Evolutionary conservation across 2,329 filamentous ascomycete species (phyloP).

Genomic region (Penicillium glabrum): DNA sequence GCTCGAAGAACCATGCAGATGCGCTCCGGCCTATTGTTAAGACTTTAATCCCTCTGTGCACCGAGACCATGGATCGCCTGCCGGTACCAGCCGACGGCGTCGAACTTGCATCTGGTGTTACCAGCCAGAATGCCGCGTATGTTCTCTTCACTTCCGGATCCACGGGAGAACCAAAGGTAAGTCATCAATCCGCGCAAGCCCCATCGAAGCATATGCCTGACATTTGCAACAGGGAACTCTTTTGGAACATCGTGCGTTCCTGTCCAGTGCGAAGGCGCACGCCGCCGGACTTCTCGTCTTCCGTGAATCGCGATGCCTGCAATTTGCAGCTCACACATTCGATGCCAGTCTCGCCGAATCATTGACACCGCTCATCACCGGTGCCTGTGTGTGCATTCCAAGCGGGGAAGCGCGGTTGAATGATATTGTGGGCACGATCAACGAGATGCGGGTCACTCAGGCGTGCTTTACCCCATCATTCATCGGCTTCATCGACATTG

Average conservation of each 20-base stretch:
- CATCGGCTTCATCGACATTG: constrained; percentile 48
- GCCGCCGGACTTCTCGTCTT: constrained; percentile 51
- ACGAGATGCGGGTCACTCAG: constrained; percentile 54
- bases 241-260: constrained; percentile 61
- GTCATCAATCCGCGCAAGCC: background rate
- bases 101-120: constrained; percentile 25
- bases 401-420: constrained; percentile 50
- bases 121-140: constrained; percentile 46
- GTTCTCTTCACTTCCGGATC: constrained; percentile 62
- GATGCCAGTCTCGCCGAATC: constrained; percentile 57
- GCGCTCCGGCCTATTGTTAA: constrained; percentile 23
- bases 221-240: constrained; percentile 53
- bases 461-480: constrained; percentile 62
- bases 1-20: constrained; percentile 28
- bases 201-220: constrained; percentile 3
- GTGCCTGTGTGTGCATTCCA: constrained; percentile 61
- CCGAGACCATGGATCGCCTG: constrained; percentile 24
- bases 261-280: constrained; percentile 56
- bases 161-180: constrained; percentile 54
- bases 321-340: constrained; percentile 57
- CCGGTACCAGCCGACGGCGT: constrained; percentile 12
- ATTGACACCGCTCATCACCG: constrained; percentile 54
- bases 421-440: constrained; percentile 52
- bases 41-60: constrained; percentile 30
- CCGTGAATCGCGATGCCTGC: constrained; percentile 56